These are phyloP conservation scores for Lodderomyces parapsilosis DNA, from an alignment of 1,139 yeast genomes.

Conservation along the genomic window DNA sequence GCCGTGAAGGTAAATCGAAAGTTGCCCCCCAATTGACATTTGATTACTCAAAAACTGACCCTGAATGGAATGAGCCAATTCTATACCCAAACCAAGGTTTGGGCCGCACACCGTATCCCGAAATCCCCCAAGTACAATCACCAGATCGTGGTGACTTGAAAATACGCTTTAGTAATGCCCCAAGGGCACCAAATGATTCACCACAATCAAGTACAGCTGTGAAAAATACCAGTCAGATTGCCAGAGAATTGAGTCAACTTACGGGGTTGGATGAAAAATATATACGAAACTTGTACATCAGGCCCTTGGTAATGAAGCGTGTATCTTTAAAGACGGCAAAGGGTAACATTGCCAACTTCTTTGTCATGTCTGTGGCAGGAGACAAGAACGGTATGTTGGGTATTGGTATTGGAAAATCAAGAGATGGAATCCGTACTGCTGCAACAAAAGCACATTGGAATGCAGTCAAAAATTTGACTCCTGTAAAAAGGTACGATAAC, in stretches of 20 bases:
- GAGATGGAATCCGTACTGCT: conserved; percentile 76
- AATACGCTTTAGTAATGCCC: conserved; percentile 31
- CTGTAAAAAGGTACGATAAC: conserved; percentile 84
- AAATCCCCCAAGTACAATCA: conserved; percentile 40
- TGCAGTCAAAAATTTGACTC: conserved; percentile 82
- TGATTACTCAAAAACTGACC: conserved; percentile 38
- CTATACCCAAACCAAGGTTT: conserved; percentile 46
- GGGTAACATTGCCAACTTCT: conserved; percentile 87
- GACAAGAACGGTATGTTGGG: conserved; percentile 94
- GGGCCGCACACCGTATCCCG: conserved; percentile 41
- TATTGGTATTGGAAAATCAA: conserved; percentile 90
- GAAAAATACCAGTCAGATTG: conserved; percentile 32
- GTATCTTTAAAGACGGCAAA: conserved; percentile 92
- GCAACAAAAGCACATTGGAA: conserved; percentile 89
- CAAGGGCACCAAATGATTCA: conserved; percentile 13
- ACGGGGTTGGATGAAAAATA: conserved; percentile 75
- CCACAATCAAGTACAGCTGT: conserved; percentile 13
- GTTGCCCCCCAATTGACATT: conserved; percentile 30
- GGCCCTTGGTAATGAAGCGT: conserved; percentile 70
- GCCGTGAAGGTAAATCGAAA: conserved; percentile 29
- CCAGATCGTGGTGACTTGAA: conserved; percentile 43
- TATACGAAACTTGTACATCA: conserved; percentile 61
- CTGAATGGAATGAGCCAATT: conserved; percentile 49
- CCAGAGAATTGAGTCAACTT: conserved; percentile 60
- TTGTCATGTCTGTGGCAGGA: conserved; percentile 88